A percentile compares a stretch with the other conserved stretches of the same genome.
These are phyloP conservation scores for Antitrichia curtipendula DNA, from an alignment of 225 moss, liverwort and hornwort genomes.

Conservation along the genomic window DNA sequence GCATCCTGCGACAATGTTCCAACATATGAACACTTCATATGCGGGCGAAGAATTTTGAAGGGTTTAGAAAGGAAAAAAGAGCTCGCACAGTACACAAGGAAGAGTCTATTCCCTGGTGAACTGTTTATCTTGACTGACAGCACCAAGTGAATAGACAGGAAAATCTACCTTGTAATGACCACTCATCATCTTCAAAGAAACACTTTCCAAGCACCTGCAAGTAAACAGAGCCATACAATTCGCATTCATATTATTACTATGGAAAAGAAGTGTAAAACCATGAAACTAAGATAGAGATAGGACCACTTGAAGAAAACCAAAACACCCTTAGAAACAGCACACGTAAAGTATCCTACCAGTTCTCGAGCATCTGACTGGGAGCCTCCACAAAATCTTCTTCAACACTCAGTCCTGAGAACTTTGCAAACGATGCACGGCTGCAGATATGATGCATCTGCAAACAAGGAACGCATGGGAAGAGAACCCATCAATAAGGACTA, in stretches of 20 bases:
- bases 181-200: conserved; percentile 83
- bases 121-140: background rate
- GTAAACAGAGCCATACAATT: background rate
- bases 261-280: background rate
- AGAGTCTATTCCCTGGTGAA: background rate
- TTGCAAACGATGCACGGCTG: conserved; percentile 80
- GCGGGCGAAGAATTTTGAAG: background rate
- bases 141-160: background rate
- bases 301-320: background rate
- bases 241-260: background rate
- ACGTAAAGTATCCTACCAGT: conserved; percentile 39
- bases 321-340: background rate
- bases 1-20: conserved; percentile 36
- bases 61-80: background rate
- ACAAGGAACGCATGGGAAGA: background rate
- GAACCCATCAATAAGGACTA: background rate
- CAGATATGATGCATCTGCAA: conserved; percentile 96
- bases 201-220: conserved; percentile 77
- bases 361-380: conserved; percentile 97
- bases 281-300: background rate
- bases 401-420: conserved; percentile 76
- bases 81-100: background rate
- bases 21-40: background rate
- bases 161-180: conserved; percentile 70
- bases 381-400: conserved; percentile 99